phyloP scores from a whole-genome alignment of 1,284 basidiomycete species.

The Ustilago sp. region DNA sequence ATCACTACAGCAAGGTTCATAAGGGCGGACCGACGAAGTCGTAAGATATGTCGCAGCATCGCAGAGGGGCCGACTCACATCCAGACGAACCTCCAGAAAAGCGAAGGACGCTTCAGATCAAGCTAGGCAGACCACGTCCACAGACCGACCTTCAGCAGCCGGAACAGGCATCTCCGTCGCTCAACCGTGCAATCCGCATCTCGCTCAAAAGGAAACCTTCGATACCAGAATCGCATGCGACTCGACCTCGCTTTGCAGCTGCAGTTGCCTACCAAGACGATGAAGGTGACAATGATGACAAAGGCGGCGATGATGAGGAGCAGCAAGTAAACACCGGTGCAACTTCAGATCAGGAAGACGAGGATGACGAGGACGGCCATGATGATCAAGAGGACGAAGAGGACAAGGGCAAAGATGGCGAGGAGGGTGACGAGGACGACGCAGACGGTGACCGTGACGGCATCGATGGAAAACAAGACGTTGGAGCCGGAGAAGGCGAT shows the following conservation, averaged over 20 bases:
- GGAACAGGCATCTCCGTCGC: constrained; percentile 33
- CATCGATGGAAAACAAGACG: constrained; percentile 5
- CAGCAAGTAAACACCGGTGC: neutral
- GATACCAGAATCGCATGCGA: constrained; percentile 16
- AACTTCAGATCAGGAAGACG: constrained; percentile 11
- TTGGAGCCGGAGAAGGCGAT: constrained; percentile 5
- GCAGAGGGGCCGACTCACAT: constrained; percentile 31
- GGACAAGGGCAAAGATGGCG: constrained; percentile 11
- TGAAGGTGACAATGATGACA: constrained; percentile 17
- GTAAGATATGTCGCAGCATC: constrained; percentile 40
- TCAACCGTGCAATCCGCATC: constrained; percentile 42
- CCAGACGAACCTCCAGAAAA: constrained; percentile 36
- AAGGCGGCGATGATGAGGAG: constrained; percentile 14
- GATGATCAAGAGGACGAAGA: constrained; percentile 14
- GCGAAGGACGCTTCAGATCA: constrained; percentile 47
- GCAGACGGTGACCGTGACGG: neutral
- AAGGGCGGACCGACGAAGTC: neutral
- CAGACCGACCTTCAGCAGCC: constrained; percentile 11
- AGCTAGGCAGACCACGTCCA: constrained; percentile 37
- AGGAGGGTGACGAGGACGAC: constrained; percentile 7
- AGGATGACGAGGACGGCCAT: constrained; percentile 16
- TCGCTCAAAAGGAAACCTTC: constrained; percentile 46
- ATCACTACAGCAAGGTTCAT: neutral
- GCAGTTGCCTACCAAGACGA: constrained; percentile 12
- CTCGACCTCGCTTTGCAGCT: constrained; percentile 23